These are phyloP conservation scores for Paramecium caudatum DNA, from an alignment of 73 alveolate genomes.

Conservation along the genomic window DNA sequence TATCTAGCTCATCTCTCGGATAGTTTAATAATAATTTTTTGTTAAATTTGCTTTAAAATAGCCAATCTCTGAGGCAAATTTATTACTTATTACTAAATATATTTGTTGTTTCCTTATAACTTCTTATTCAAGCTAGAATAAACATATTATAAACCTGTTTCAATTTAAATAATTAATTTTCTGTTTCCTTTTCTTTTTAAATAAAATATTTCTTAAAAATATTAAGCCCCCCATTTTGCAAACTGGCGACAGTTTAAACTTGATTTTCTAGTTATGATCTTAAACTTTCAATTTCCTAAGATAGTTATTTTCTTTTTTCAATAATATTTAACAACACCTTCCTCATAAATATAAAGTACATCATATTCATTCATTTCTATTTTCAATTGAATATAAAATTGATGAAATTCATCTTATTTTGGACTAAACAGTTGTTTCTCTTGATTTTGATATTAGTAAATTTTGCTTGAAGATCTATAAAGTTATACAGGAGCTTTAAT, in stretches of 20 bases:
- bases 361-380: constrained; percentile 1
- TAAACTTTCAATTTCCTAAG: not conserved
- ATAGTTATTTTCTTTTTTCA: not conserved
- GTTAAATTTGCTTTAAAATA: not conserved
- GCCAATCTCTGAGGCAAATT: not conserved
- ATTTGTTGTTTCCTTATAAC: not conserved
- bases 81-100: not conserved
- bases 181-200: constrained; percentile 5
- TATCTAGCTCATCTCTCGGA: not conserved
- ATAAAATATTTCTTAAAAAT: not conserved
- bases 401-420: too few relatives aligned
- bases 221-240: not conserved
- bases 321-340: not conserved
- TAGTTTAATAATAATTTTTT: not conserved
- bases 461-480: not conserved
- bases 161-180: not conserved
- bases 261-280: not conserved
- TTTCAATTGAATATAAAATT: not conserved
- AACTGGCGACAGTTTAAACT: not conserved
- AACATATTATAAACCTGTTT: not conserved
- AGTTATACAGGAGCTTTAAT: not conserved
- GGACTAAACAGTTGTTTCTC: too few relatives aligned
- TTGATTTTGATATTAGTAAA: not conserved
- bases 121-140: not conserved
- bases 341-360: too few relatives aligned